These are phyloP conservation scores for Neurospora terricola DNA, from an alignment of 495 filamentous ascomycete genomes.

Conservation along the genomic window DNA sequence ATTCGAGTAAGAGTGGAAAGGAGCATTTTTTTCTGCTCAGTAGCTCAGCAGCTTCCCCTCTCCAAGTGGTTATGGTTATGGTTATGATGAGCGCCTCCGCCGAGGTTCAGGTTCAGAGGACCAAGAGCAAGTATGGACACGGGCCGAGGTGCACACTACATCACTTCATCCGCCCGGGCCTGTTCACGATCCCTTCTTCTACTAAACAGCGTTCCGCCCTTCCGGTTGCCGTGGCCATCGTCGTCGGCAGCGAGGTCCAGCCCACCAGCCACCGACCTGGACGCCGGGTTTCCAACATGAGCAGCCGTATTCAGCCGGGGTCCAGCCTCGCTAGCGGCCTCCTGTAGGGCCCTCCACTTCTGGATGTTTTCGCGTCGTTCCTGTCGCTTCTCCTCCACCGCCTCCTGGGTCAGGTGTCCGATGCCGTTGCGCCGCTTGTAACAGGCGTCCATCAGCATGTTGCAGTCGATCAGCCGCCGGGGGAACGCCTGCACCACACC, in stretches of 20 bases:
- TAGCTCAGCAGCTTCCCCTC: background rate
- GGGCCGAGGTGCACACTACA: conserved; percentile 20
- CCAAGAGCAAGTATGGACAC: conserved; percentile 12
- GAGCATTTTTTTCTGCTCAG: background rate
- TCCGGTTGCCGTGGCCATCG: conserved; percentile 10
- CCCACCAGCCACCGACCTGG: conserved; percentile 11
- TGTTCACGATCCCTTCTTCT: conserved; percentile 22
- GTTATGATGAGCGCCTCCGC: background rate
- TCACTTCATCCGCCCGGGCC: conserved; percentile 20
- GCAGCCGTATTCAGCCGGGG: background rate
- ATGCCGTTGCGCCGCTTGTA: conserved; percentile 74
- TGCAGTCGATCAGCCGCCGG: conserved; percentile 68
- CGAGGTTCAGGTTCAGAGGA: background rate
- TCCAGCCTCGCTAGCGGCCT: conserved; percentile 16
- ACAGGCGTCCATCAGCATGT: conserved; percentile 68
- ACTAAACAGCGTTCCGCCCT: conserved; percentile 29
- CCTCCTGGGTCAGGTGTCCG: conserved; percentile 63
- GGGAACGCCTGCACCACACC: conserved; percentile 91
- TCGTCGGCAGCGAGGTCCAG: conserved; percentile 21
- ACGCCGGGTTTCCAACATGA: background rate
- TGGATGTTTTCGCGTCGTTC: conserved; percentile 44
- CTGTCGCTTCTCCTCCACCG: conserved; percentile 49
- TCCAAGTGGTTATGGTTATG: background rate
- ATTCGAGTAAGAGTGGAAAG: background rate
- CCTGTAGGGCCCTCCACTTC: conserved; percentile 32